These are phyloP conservation scores for Eimeria mitis DNA, from an alignment of 169 alveolate genomes.

Conservation along the genomic window DNA sequence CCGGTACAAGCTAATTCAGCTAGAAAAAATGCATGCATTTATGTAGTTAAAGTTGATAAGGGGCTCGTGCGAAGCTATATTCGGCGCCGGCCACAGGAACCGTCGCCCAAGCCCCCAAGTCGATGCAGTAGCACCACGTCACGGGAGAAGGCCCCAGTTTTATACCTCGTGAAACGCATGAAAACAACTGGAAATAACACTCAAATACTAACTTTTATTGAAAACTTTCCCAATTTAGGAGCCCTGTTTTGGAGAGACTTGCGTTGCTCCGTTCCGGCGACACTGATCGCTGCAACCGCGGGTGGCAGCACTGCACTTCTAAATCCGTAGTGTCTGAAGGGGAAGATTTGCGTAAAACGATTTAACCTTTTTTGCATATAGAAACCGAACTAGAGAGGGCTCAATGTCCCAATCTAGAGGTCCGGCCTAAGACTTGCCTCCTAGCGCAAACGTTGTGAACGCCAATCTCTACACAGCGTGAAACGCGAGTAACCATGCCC, in stretches of 20 bases:
- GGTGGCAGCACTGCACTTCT: background rate
- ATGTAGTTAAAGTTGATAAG: background rate
- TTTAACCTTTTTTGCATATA: background rate
- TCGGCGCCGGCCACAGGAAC: background rate
- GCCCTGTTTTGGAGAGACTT: background rate
- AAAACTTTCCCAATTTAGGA: background rate
- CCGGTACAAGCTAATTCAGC: background rate
- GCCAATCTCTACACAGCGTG: background rate
- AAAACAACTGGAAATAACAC: background rate
- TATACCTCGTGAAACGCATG: background rate
- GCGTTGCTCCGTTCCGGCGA: background rate
- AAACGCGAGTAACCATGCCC: background rate
- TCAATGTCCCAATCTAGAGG: background rate
- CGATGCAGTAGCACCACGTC: slow-evolving; percentile 53
- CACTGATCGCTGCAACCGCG: background rate
- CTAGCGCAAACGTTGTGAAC: background rate
- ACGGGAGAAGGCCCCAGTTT: background rate
- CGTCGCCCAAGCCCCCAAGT: slow-evolving; percentile 37
- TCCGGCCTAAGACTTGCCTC: background rate
- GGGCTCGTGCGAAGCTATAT: background rate
- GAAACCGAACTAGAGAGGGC: background rate
- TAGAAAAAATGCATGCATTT: background rate
- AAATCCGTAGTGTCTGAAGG: background rate
- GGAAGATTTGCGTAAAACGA: too few relatives aligned
- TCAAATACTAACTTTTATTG: background rate